Evolutionary conservation across 2,329 filamentous ascomycete genomes (phyloP).

Genomic region (Beauveria sp.): DNA sequence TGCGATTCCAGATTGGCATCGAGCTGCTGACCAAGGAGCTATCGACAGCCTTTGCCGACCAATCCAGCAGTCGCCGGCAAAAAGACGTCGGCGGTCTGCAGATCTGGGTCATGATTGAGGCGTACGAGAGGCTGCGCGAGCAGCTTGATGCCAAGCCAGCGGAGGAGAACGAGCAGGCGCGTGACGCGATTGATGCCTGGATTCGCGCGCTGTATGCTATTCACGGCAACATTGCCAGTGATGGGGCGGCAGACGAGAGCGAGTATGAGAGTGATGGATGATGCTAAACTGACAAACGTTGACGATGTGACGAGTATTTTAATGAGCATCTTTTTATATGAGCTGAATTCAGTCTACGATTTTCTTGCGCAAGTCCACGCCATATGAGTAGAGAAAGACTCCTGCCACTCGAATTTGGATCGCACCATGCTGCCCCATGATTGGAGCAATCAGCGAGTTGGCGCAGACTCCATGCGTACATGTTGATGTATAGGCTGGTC

Average conservation of each 20-base stretch:
- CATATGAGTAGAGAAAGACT: too few species aligned
- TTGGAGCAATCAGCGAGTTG: too few species aligned
- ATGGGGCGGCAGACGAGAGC: conserved; percentile 19
- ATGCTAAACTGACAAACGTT: neutral
- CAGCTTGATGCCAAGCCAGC: conserved; percentile 30
- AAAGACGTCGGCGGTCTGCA: conserved; percentile 31
- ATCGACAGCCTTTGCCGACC: conserved; percentile 30
- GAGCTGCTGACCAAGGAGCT: conserved; percentile 44
- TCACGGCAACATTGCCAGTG: conserved; percentile 27
- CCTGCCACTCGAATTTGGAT: too few species aligned
- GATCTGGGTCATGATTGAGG: conserved; percentile 51
- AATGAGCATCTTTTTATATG: neutral
- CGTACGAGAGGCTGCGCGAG: conserved; percentile 46
- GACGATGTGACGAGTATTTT: neutral
- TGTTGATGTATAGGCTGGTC: too few species aligned
- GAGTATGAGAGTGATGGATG: conserved; percentile 19
- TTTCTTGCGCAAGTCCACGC: too few species aligned
- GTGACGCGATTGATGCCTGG: conserved; percentile 42
- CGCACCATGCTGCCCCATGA: too few species aligned
- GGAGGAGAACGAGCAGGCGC: conserved; percentile 23
- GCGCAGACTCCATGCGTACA: too few species aligned
- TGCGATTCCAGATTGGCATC: conserved; percentile 42
- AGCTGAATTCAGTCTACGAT: too few species aligned
- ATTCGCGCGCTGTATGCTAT: conserved; percentile 39
- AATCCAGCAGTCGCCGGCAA: conserved; percentile 16